phyloP scores from a whole-genome alignment of 108 stramenopile species.

The Conticribra guillardii region DNA sequence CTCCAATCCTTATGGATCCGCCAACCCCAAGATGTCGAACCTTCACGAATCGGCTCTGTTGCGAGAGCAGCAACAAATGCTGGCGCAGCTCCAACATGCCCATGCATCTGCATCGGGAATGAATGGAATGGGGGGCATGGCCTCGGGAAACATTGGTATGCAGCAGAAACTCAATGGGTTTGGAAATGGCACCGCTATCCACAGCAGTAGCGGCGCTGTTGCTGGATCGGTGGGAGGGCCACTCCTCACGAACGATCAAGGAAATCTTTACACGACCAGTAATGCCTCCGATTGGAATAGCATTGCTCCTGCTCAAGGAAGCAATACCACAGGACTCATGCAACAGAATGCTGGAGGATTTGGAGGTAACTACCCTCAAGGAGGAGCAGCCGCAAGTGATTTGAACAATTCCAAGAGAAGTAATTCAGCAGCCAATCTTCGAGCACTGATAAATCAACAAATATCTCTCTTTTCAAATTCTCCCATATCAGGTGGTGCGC shows the following conservation, averaged over 20 bases:
- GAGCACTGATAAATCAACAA: constrained; percentile 42
- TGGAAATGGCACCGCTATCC: too few species aligned
- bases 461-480: constrained; percentile 22
- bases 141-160: neutral
- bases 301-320: neutral
- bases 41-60: constrained; percentile 18
- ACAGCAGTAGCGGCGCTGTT: too few species aligned
- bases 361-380: constrained; percentile 10
- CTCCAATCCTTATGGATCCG: neutral
- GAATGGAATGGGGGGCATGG: constrained; percentile 3
- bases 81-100: constrained; percentile 50
- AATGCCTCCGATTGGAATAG: constrained; percentile 2
- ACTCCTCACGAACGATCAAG: constrained; percentile 44
- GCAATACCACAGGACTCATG: constrained; percentile 1
- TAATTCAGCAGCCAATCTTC: constrained; percentile 43
- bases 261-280: constrained; percentile 18
- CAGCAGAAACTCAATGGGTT: neutral
- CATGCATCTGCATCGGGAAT: constrained; percentile 23
- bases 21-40: neutral
- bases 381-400: constrained; percentile 2
- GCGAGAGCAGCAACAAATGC: constrained; percentile 40
- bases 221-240: neutral
- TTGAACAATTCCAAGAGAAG: constrained; percentile 5
- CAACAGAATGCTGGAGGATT: constrained; percentile 21
- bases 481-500: neutral